Conservation (phyloP, 192 early-diverging fungal species). For the Dispira parvispora region DNA sequence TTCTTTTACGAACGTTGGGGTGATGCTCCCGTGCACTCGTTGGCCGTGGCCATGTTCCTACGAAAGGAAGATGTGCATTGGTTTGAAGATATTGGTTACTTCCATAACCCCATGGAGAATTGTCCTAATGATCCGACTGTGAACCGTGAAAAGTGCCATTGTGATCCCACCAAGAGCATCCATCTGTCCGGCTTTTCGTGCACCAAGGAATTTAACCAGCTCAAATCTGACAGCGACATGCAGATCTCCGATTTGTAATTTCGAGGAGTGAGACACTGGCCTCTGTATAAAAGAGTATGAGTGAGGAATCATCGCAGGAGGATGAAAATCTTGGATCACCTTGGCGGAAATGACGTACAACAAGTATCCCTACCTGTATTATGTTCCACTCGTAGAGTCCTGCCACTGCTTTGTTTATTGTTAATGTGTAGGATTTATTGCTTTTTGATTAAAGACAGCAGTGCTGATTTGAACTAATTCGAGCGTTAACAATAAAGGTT, state of each 20-base stretch:
- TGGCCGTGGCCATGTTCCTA: slow-evolving; percentile 41
- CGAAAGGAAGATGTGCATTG: slow-evolving; percentile 46
- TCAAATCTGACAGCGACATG: not conserved
- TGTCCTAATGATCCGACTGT: slow-evolving; percentile 18
- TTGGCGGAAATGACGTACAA: too few species aligned
- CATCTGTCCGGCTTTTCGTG: slow-evolving; percentile 28
- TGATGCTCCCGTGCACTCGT: slow-evolving; percentile 58
- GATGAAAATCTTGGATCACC: too few species aligned
- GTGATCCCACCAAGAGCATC: slow-evolving; percentile 24
- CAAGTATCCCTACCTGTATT: too few species aligned
- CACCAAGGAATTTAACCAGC: slow-evolving; percentile 15
- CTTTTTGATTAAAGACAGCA: too few species aligned
- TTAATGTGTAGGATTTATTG: too few species aligned
- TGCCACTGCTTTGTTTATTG: too few species aligned
- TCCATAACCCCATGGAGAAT: slow-evolving; percentile 38
- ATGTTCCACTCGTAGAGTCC: too few species aligned
- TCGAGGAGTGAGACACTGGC: too few species aligned
- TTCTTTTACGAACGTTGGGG: slow-evolving; percentile 40
- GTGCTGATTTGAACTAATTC: too few species aligned
- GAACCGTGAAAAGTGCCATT: slow-evolving; percentile 16
- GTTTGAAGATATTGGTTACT: slow-evolving; percentile 60
- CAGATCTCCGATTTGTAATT: not conserved
- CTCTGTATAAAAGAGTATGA: too few species aligned
- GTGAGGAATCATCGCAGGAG: too few species aligned
- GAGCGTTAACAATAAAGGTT: too few species aligned